Evolutionary conservation across 2,329 filamentous ascomycete species (phyloP), one percentile per base, ranked within the genome.

Genomic region (Colletotrichum navitas): DNA sequence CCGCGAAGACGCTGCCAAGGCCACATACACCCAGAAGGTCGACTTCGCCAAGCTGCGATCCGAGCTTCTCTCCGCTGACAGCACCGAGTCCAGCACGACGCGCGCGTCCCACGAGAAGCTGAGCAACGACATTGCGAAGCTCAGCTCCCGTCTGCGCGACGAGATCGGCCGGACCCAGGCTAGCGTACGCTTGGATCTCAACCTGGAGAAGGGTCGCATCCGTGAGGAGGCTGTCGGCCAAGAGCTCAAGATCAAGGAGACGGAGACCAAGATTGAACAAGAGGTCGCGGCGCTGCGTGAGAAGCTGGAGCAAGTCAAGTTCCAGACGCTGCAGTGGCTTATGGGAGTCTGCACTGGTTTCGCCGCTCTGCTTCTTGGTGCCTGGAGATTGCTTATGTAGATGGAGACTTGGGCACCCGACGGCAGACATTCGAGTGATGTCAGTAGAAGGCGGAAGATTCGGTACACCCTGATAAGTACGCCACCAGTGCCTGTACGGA

Each of bases 181-280:
- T 7, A 95, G 93, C 73, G 95, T 98, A 47, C 88, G 95, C 72
- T 85, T 99, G 56, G 96, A 99, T 82, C 84, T 99, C 73, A 99
- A 98, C 82, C 85, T 99, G 56, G 96, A 99, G 80, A 99, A 99
- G 85, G 96, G 96, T 18, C 89, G 96, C 74, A 99, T 98, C 76
- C 87, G 96, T 73, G 96, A 99, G 83, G 96, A 99, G 85, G 94
- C 95, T 24, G 97, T 97, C 75, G 92, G 93, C 69, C 96, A 98
- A 84, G 96, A 99, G 82, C 90, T 99, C 83, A 97, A 97, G 85
- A 94, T 99, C 78, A 98, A 97, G 85, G 96, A 99, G 88, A 98
- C 96, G 16, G 96, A 99, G 85, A 97, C 95, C 69, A 92, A 97
- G 83, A 98, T 99, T 78, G 96, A 99, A 85, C 95, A 98, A 84